Evolutionary conservation across 2,329 filamentous ascomycete species (phyloP).

Genomic region (Dactylonectria estremocensis): DNA sequence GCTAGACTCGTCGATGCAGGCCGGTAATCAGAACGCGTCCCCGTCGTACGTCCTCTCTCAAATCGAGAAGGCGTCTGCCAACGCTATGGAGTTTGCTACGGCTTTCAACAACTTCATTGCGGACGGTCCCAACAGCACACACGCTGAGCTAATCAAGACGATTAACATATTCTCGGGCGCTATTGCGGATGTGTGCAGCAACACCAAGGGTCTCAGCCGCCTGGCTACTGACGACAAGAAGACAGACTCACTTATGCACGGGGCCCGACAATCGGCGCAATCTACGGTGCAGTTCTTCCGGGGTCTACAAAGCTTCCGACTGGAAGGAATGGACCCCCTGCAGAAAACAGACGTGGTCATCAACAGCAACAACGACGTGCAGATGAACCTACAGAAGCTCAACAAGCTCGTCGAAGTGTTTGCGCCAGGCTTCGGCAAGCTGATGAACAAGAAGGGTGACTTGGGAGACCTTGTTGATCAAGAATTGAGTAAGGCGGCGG

Average conservation of each 20-base stretch:
- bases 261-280: conserved; percentile 86
- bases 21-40: conserved; percentile 97
- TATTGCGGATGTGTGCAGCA: conserved; percentile 93
- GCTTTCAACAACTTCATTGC: conserved; percentile 99
- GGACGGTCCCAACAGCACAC: conserved; percentile 91
- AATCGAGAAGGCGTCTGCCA: conserved; percentile 95
- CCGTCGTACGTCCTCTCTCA: conserved; percentile 96
- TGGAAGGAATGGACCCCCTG: conserved; percentile 90
- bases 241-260: conserved; percentile 85
- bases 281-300: conserved; percentile 97
- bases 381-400: conserved; percentile 92
- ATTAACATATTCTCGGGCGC: conserved; percentile 92
- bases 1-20: conserved; percentile 97
- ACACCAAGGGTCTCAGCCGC: conserved; percentile 94
- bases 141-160: conserved; percentile 92
- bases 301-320: conserved; percentile 90
- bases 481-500: conserved; percentile 93
- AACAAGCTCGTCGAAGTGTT: conserved; percentile 95
- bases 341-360: conserved; percentile 98
- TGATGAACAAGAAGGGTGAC: conserved; percentile 85
- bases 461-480: conserved; percentile 93
- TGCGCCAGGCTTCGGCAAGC: conserved; percentile 87
- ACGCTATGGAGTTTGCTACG: conserved; percentile 96
- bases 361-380: conserved; percentile 96
- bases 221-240: conserved; percentile 98